Base-by-base conservation (phyloP, 2,329 filamentous ascomycete species). In the Penicillium expansum region DNA sequence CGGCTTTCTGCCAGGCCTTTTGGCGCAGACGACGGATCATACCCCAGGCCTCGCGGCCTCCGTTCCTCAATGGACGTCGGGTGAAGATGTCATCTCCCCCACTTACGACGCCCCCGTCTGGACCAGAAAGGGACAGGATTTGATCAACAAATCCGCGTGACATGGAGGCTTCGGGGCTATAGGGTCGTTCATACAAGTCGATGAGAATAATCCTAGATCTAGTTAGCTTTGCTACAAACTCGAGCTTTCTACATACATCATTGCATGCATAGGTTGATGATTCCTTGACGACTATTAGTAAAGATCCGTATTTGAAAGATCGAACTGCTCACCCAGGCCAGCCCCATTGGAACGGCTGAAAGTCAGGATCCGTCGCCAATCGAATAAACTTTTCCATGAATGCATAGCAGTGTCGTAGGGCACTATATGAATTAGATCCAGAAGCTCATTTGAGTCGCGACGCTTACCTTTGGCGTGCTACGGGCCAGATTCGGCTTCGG, bases 351-450 rank as follows among this genome's bases (percentile, higher is more conserved):
- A 80, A 79, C 0, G 76, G 76, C 56, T 79, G 75, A 39, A 80
- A 76, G 45, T 78, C 76, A 16, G 77, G 74, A 59, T 79, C 77
- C 2, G 75, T 76, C 3, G 76, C 77, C 30, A 80, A 64, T 18
- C 72, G 72, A 20, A 79, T 75, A 48, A 80, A 80, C 50, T 80
- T 80, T 48, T 78, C 73, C 75, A 80, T 77, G 53, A 78, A 80
- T 1, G 75, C 75, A 60, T 79, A 76, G 47, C 76, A 79, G 56
- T 77, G 75, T 11, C 75, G 77, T 33, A 80, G 66, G 5, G 77
- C 77, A 57, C 77, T 77, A 43, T 8, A n/a, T 33, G 0, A n/a
- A 18, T 69, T 35, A 66, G 59, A 47, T 52, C 1, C 9, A 10
- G 6, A 14, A 4, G 37, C n/a, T 3, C 13, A n/a, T 38, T 16